Evolutionary conservation across 1,284 basidiomycete species (phyloP), one percentile per base, ranked within the genome.

Genomic region (Irpex sp.): DNA sequence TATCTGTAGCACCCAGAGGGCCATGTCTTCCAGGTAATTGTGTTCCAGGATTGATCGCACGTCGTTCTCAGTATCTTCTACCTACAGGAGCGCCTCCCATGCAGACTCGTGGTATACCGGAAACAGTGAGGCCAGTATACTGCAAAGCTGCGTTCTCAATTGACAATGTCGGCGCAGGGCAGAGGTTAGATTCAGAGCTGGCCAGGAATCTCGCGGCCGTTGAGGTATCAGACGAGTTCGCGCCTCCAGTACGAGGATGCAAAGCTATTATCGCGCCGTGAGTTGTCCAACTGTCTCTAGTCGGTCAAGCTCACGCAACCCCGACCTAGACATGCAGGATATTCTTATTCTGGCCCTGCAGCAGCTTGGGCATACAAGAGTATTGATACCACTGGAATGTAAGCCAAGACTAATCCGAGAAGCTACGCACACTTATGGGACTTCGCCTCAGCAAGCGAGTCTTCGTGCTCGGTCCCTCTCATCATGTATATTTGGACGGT

Each of bases 181-280:
- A 76, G 36, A 75, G 79, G 56, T 83, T 97, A 11, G 74, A 85
- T 66, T 67, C 73, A 1, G 85, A 97, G 72, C 82, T 98, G 37
- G 71, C 80, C 0, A 67, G 70, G 26, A 93, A 91, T 85, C 81
- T 98, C 6, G 76, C 72, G 6, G 79, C 79, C 15, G 94, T 94
- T 2, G 72, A 79, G 17, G 74, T 85, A 5, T 70, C 79, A 37
- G 79, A 75, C 36, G 71, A 75, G 3, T 89, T 84, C 62, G 63
- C 69, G 0, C 83, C 85, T 36, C 96, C 96, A 0, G 81, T 97
- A 62, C 71, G 78, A 47, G 85, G 87, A 11, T 93, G 90, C 72
- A 97, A 94, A 76, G 97, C 96, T 7, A 85, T 99, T 73, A 97
- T 99, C 63, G 96, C 91, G n/a, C 97, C 97, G 94, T 97, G 70